A percentile compares a stretch with the other conserved stretches of the same genome.
Conservation (phyloP, 805 yeast genomes). For the Pichia pseudocactophila region DNA sequence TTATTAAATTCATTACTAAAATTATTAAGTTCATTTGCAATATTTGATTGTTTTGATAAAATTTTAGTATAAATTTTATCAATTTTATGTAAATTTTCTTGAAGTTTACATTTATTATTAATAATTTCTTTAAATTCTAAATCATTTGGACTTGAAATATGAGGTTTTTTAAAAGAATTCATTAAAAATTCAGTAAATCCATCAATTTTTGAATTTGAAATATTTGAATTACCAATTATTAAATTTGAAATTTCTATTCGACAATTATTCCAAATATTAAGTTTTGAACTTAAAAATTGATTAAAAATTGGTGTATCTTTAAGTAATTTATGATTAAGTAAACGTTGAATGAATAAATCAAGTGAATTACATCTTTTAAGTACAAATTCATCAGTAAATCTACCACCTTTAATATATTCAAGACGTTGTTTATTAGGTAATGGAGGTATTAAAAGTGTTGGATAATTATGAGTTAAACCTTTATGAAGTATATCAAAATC, state of each 20-base stretch:
- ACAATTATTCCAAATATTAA: slow-evolving; percentile 64
- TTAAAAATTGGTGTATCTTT: slow-evolving; percentile 62
- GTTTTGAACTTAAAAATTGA: slow-evolving; percentile 63
- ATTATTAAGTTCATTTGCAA: slow-evolving; percentile 63
- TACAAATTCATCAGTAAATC: slow-evolving; percentile 81
- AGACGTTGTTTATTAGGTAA: slow-evolving; percentile 86
- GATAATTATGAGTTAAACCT: slow-evolving; percentile 66
- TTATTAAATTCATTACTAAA: slow-evolving; percentile 63
- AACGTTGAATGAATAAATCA: slow-evolving; percentile 62
- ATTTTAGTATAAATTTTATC: slow-evolving; percentile 72
- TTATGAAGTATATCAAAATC: slow-evolving; percentile 77
- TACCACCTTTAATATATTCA: slow-evolving; percentile 88
- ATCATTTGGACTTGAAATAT: slow-evolving; percentile 42
- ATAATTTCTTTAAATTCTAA: slow-evolving; percentile 77
- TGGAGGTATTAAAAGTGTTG: slow-evolving; percentile 85
- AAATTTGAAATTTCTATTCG: slow-evolving; percentile 52
- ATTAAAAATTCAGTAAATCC: slow-evolving; percentile 83
- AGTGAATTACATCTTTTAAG: slow-evolving; percentile 73
- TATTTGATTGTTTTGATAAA: slow-evolving; percentile 60
- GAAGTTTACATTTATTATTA: slow-evolving; percentile 74
- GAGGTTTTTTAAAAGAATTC: slow-evolving; percentile 83
- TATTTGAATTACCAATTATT: slow-evolving; percentile 26
- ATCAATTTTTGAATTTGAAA: slow-evolving; percentile 34
- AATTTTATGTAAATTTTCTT: slow-evolving; percentile 70
- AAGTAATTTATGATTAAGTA: slow-evolving; percentile 66